Percentiles rank a stretch among this genome's conserved stretches.
phyloP scores from a whole-genome alignment of 805 yeast genomes.

The Myxozyma melibiosi region DNA sequence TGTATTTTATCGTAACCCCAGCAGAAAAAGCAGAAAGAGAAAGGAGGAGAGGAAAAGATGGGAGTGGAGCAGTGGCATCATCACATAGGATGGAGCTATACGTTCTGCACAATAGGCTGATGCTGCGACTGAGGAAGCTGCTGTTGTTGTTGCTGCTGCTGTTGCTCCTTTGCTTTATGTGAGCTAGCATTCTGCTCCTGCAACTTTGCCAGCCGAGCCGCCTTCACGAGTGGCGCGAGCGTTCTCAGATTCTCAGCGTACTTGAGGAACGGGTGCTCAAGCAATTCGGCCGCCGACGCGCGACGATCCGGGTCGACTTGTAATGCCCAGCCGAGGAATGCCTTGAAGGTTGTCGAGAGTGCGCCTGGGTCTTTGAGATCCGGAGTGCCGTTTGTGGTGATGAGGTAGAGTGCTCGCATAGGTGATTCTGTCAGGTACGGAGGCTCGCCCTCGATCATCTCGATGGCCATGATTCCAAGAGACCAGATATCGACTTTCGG shows the following conservation, averaged over 20 bases:
- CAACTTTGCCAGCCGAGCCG: constrained; percentile 33
- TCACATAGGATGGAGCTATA: neutral
- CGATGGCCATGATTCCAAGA: constrained; percentile 95
- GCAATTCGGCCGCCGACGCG: constrained; percentile 73
- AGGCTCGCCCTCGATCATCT: constrained; percentile 99
- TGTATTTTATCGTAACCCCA: neutral
- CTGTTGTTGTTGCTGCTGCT: neutral
- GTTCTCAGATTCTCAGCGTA: constrained; percentile 33
- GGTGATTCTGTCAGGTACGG: constrained; percentile 97
- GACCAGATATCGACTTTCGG: constrained; percentile 98
- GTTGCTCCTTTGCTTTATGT: neutral
- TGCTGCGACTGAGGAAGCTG: no score
- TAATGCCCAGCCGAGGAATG: constrained; percentile 74
- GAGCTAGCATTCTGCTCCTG: constrained; percentile 23
- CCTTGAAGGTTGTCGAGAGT: constrained; percentile 63
- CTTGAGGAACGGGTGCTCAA: constrained; percentile 44
- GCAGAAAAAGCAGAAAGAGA: neutral
- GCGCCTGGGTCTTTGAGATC: constrained; percentile 85
- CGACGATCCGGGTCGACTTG: constrained; percentile 82
- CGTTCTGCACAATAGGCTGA: constrained; percentile 3
- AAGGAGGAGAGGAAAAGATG: no score
- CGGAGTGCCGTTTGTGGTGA: constrained; percentile 97
- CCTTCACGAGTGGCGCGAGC: constrained; percentile 36
- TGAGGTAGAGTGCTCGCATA: constrained; percentile 85
- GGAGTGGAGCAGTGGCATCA: no score